phyloP scores from a whole-genome alignment of 2,329 filamentous ascomycete species.

The Mycosphaerelloides madeirae region DNA sequence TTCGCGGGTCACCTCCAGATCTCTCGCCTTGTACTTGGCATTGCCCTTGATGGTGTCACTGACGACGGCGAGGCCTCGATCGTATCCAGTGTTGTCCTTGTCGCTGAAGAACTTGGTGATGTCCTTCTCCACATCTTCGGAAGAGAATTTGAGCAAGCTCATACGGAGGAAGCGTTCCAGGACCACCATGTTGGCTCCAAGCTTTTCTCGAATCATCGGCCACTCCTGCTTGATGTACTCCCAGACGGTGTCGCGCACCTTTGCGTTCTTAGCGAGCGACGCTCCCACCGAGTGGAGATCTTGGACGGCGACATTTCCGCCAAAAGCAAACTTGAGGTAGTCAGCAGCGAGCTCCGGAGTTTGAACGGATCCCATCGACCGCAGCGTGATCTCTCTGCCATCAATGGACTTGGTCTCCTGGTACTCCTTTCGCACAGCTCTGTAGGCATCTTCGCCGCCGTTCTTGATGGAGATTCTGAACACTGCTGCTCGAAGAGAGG shows the following conservation, averaged over 20 bases:
- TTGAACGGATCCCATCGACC: slow-evolving; percentile 69
- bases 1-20: slow-evolving; percentile 66
- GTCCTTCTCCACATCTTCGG: slow-evolving; percentile 63
- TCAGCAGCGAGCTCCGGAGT: slow-evolving; percentile 63
- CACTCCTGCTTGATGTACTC: slow-evolving; percentile 81
- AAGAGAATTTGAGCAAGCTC: slow-evolving; percentile 72
- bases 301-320: slow-evolving; percentile 75
- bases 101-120: slow-evolving; percentile 79
- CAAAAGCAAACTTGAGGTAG: slow-evolving; percentile 70
- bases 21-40: slow-evolving; percentile 75
- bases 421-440: slow-evolving; percentile 80
- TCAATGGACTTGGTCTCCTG: slow-evolving; percentile 77
- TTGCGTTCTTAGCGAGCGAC: slow-evolving; percentile 66
- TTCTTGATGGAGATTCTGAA: slow-evolving; percentile 76
- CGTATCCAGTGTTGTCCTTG: slow-evolving; percentile 82
- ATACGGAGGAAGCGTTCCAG: slow-evolving; percentile 83
- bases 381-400: slow-evolving; percentile 80
- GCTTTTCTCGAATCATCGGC: slow-evolving; percentile 63
- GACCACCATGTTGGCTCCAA: slow-evolving; percentile 77
- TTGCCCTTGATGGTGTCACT: slow-evolving; percentile 80
- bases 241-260: slow-evolving; percentile 74
- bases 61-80: slow-evolving; percentile 78
- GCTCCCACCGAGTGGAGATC: slow-evolving; percentile 82
- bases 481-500: slow-evolving; percentile 73
- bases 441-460: slow-evolving; percentile 63